Evolutionary conservation across 2,329 filamentous ascomycete species (phyloP).

Genomic region (Orbilia oligospora): DNA sequence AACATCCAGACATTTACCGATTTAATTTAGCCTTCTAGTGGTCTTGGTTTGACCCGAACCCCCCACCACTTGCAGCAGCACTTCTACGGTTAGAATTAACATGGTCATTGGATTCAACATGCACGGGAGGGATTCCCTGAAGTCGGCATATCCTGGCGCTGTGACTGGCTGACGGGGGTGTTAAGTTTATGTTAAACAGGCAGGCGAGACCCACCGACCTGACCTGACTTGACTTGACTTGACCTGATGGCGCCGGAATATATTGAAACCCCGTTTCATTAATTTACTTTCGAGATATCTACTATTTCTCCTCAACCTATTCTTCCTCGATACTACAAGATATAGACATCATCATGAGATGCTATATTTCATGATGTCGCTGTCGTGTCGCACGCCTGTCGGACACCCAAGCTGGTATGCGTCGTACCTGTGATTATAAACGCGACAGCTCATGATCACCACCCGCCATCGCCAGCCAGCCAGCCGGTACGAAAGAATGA

Average conservation of each 20-base stretch:
- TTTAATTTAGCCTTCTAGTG: conserved; percentile 1
- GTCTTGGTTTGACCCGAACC: neutral
- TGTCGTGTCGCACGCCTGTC: conserved; percentile 16
- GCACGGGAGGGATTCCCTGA: conserved; percentile 6
- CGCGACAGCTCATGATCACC: conserved; percentile 27
- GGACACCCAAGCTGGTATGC: conserved; percentile 21
- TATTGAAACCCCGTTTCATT: neutral
- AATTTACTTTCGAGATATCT: conserved; percentile 10
- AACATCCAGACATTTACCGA: no score
- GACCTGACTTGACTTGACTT: no score
- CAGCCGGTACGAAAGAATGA: conserved; percentile 34
- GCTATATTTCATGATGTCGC: conserved; percentile 1
- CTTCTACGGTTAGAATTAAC: no score
- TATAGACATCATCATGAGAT: neutral
- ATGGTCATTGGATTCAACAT: neutral
- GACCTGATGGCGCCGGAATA: neutral
- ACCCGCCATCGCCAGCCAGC: conserved; percentile 52
- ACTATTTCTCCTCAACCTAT: neutral
- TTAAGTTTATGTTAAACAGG: neutral
- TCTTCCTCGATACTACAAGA: neutral
- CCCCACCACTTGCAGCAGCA: neutral
- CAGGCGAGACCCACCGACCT: neutral
- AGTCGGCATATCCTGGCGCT: conserved; percentile 11
- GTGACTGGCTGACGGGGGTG: neutral
- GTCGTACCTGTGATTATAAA: conserved; percentile 11